phyloP scores from a whole-genome alignment of 176 grass and related monocot genomes.

The Tillandsia fasciculata region DNA sequence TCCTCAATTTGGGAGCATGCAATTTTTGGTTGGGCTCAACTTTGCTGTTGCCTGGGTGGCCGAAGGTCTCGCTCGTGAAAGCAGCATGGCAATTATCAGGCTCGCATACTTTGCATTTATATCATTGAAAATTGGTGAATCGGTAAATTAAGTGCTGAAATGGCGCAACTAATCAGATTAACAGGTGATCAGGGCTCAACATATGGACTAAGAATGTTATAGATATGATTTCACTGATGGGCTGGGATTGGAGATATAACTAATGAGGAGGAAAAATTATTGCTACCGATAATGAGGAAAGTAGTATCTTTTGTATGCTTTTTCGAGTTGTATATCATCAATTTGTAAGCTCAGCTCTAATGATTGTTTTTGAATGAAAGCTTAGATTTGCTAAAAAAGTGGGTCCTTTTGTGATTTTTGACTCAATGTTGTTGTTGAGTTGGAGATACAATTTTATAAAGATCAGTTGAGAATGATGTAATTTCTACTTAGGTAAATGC shows the following conservation, averaged over 20 bases:
- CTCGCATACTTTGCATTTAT: not conserved
- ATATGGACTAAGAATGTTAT: too few relatives aligned
- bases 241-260: too few relatives aligned
- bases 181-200: too few relatives aligned
- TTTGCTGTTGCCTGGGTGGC: conserved; percentile 7
- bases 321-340: not conserved
- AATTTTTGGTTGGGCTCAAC: not conserved
- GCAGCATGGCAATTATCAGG: not conserved
- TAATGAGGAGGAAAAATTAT: too few relatives aligned
- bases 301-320: not conserved
- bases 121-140: not conserved
- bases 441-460: too few relatives aligned
- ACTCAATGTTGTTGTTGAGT: too few relatives aligned
- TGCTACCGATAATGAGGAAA: too few relatives aligned
- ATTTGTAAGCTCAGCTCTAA: not conserved
- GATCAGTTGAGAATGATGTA: too few relatives aligned
- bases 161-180: too few relatives aligned
- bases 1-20: conserved; percentile 9
- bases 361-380: not conserved
- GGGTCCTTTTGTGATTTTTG: too few relatives aligned
- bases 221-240: too few relatives aligned
- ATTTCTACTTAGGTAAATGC: too few relatives aligned
- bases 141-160: not conserved
- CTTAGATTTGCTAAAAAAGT: not conserved
- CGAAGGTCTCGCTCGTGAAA: conserved; percentile 1